Base-by-base conservation (phyloP, 164 flowering plant genomes). In the Vitis rupestris region DNA sequence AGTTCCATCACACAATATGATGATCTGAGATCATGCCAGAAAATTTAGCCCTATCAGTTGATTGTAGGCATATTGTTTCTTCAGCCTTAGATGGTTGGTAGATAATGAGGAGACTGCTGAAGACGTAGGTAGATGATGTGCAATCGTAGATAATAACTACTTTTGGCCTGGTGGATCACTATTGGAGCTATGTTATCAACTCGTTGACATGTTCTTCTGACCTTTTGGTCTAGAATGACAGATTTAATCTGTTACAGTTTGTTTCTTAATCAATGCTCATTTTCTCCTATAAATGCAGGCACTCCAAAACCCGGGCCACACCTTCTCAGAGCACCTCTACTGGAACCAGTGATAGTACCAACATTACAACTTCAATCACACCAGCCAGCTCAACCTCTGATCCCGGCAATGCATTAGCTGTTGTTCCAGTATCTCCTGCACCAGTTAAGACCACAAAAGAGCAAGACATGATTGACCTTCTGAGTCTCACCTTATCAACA, bases 391-490 rank as follows among this genome's bases (percentile, higher is more conserved):
- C 76, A 61, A 56, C 71, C 62, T 67, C 85, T 27, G 64, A 16
- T 11, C 29, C 72, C 27, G 76, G 81, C 73, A 84, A 77, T 53
- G 94, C 88, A 31, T 74, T 95, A 66, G 87, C 84, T 69, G 81
- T 86, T 1, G 77, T 82, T 58, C 89, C 90, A 51, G 44, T 37
- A 37, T 37, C 44, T 37, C 91, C 95, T 60, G 73, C 80, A 52
- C 83, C 90, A 9, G 88, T 80, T 16, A 82, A 54, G 68, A 85
- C 83, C 9, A 52, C 89, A 14, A 83, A 85, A 76, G 97, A 90
- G 48, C 96, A 91, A 75, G 96, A 92, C 62, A 83, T 95, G 68
- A 86, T 92, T 62, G 96, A 95, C 77, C 81, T 95, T 66, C 67
- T 95, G 75, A 95, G 98, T 76, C 70, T 90, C 61, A 85, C 92